Evolutionary conservation across 495 filamentous ascomycete species (phyloP).

Genomic region (Evernia prunastri): DNA sequence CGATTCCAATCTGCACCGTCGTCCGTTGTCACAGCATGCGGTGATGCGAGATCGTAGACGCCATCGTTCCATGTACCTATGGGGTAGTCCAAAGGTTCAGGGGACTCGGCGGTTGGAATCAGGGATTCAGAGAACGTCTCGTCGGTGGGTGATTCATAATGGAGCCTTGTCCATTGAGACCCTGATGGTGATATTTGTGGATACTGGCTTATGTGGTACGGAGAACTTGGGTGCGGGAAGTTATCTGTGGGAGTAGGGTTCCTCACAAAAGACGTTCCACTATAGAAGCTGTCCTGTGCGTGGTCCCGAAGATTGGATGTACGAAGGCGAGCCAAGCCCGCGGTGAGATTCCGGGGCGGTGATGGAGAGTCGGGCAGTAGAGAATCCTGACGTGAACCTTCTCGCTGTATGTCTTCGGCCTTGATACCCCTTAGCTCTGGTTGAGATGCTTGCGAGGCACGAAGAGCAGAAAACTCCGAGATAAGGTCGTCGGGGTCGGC

Average conservation of each 20-base stretch:
- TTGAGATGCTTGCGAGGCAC: slow-evolving; percentile 58
- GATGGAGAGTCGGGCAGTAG: slow-evolving; percentile 17
- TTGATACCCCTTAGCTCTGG: slow-evolving; percentile 56
- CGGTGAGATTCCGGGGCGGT: neutral
- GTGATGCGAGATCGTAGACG: slow-evolving; percentile 16
- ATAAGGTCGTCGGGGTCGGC: slow-evolving; percentile 55
- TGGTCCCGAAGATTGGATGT: slow-evolving; percentile 12
- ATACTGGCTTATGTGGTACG: slow-evolving; percentile 29
- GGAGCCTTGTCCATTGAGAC: too few species aligned
- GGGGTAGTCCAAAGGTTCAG: slow-evolving; percentile 9
- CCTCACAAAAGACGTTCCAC: slow-evolving; percentile 21
- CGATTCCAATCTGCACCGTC: slow-evolving; percentile 43
- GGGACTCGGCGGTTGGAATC: neutral
- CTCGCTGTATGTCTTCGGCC: slow-evolving; percentile 58
- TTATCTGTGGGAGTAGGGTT: slow-evolving; percentile 41
- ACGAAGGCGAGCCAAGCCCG: neutral
- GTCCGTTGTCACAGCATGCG: slow-evolving; percentile 43
- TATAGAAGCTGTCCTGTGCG: slow-evolving; percentile 4
- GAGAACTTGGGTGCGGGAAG: slow-evolving; percentile 44
- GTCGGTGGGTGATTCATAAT: slow-evolving; percentile 3
- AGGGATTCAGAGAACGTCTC: neutral
- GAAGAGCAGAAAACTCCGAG: slow-evolving; percentile 60
- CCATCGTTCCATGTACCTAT: slow-evolving; percentile 9
- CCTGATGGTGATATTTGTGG: slow-evolving; percentile 29
- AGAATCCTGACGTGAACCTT: slow-evolving; percentile 52